Percentiles rank a stretch among this genome's conserved stretches.
Evolutionary conservation across 1,284 basidiomycete species (phyloP).

Genomic region (Boletus semigastroideus): DNA sequence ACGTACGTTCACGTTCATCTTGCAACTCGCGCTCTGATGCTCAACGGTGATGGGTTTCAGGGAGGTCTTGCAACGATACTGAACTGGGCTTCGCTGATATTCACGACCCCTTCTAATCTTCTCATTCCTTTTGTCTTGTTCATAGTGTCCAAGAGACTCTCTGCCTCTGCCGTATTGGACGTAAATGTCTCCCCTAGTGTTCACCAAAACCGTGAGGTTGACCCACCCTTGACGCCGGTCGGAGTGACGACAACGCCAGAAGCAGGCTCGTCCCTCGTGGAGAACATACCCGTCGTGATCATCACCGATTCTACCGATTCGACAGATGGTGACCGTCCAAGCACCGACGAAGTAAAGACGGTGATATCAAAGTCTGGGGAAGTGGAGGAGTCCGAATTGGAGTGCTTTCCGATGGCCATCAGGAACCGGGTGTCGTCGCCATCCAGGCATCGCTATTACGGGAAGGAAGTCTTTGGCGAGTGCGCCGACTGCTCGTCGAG

Average conservation of each 20-base stretch:
- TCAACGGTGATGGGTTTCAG: slow-evolving; percentile 1
- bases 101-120: slow-evolving; percentile 25
- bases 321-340: not conserved
- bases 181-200: slow-evolving; percentile 4
- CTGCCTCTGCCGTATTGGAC: slow-evolving; percentile 23
- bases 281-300: slow-evolving; percentile 20
- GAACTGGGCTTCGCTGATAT: slow-evolving; percentile 29
- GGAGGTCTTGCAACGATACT: slow-evolving; percentile 15
- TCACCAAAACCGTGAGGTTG: not conserved
- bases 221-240: not conserved
- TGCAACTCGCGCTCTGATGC: not conserved
- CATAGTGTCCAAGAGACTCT: slow-evolving; percentile 19
- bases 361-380: slow-evolving; percentile 5
- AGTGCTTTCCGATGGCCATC: slow-evolving; percentile 18
- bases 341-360: slow-evolving; percentile 8
- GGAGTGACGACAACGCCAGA: not conserved
- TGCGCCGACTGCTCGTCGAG: slow-evolving; percentile 2
- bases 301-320: slow-evolving; percentile 21
- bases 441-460: slow-evolving; percentile 21
- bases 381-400: not conserved
- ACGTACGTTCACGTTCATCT: slow-evolving; percentile 12
- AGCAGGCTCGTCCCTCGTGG: not conserved
- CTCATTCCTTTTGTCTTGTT: slow-evolving; percentile 26
- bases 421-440: slow-evolving; percentile 22
- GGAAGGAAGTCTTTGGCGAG: slow-evolving; percentile 8